Evolutionary conservation across 2,329 filamentous ascomycete species (phyloP), one percentile per base, ranked within the genome.

Genomic region (Colletotrichum tamarilloi): DNA sequence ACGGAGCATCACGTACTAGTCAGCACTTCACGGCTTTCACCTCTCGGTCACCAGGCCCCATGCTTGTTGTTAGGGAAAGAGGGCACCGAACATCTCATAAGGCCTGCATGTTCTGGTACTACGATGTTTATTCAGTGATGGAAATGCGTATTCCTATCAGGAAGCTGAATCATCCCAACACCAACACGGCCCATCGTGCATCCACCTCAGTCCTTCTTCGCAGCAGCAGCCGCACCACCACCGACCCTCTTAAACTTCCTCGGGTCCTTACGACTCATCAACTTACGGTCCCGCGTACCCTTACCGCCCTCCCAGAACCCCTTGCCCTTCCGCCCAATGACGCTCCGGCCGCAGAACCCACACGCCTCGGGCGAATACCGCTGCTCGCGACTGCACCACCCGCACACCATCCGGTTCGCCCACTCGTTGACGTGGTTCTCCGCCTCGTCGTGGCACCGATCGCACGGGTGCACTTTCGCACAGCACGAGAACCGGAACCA

Each of bases 301-400:
- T 93, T 94, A 1, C 94, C 94, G 12, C 94, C 94, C 84, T 97
- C 94, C 94, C 94, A 97, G 82, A 95, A 97, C 0, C 94, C 94
- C 56, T 80, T 82, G 3, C 90, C 89, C 78, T 90, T 92, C 75
- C 83, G 87, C 0, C 93, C 91, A 65, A 95, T 87, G 14, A 97
- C 88, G 62, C 87, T 89, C 42, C 91, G 86, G 62, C 92, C 92
- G 79, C 94, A 97, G 78, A 94, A 90, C 1, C 85, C 87, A 81
- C 94, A 97, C 74, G 92, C 91, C 79, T 95, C 93, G 1, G 93
- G 91, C 26, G 91, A 86, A 82, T 94, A 97, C 76, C 91, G 91
- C 83, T 96, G 94, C 85, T 97, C 94, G 64, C 94, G 87, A 75
- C 92, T 94, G 82, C 94, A 94, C 85, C 89, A 93, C 7, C 93